These are phyloP conservation scores for Solanum ossicruentum DNA, from an alignment of 257 asterid genomes.

Conservation along the genomic window DNA sequence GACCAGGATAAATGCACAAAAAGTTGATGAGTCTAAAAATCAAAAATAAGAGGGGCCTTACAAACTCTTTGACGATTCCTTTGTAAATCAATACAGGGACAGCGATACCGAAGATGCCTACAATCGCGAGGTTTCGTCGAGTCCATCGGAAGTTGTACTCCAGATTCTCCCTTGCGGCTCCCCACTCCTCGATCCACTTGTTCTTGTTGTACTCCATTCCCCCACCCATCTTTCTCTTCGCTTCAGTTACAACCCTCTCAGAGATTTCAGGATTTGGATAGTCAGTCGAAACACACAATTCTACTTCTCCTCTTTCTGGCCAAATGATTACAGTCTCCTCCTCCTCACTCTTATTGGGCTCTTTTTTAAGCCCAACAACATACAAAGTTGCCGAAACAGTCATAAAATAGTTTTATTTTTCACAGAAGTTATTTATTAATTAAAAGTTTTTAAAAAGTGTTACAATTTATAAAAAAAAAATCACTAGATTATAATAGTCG, in stretches of 20 bases:
- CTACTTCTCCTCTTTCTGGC: not conserved
- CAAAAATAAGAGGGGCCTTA: slow-evolving; percentile 12
- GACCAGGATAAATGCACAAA: not conserved
- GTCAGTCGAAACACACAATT: not conserved
- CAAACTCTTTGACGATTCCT: slow-evolving; percentile 84
- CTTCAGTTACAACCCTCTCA: not conserved
- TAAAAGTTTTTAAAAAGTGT: too few relatives aligned
- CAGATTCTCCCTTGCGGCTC: slow-evolving; percentile 67
- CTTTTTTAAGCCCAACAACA: too few relatives aligned
- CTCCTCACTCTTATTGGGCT: too few relatives aligned
- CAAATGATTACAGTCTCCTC: not conserved
- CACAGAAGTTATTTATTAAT: too few relatives aligned
- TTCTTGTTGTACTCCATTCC: slow-evolving; percentile 86
- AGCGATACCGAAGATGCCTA: slow-evolving; percentile 83
- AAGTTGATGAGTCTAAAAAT: not conserved
- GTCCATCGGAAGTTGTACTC: slow-evolving; percentile 84
- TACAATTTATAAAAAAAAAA: not conserved
- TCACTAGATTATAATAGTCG: not conserved
- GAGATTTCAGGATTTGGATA: not conserved
- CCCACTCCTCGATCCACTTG: slow-evolving; percentile 87
- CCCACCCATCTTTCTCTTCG: slow-evolving; percentile 57
- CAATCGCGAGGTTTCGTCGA: slow-evolving; percentile 77
- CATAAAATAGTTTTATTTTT: too few relatives aligned
- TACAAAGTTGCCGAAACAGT: too few relatives aligned
- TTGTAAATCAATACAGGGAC: slow-evolving; percentile 66